A percentile compares a stretch with the other conserved stretches of the same genome.
Conservation (phyloP, 2,329 filamentous ascomycete species). For the Monilinia aucupariae region DNA sequence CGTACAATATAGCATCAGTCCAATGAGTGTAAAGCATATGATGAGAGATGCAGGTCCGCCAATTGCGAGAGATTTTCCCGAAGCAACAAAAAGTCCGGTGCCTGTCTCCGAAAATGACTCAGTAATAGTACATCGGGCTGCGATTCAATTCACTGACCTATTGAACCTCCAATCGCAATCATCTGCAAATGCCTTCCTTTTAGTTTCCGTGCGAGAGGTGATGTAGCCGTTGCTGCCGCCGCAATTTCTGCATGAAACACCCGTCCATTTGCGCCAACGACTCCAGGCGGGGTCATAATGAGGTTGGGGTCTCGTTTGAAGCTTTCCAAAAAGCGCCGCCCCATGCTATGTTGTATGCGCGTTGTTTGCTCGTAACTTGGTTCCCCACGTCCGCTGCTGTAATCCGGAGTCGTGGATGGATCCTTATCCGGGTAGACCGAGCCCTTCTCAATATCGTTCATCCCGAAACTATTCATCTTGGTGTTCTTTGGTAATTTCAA, state of each 20-base stretch:
- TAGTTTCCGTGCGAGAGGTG: conserved; percentile 68
- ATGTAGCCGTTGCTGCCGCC: conserved; percentile 59
- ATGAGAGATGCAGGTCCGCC: conserved; percentile 76
- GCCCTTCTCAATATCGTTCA: conserved; percentile 21
- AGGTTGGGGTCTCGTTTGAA: conserved; percentile 38
- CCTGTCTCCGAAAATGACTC: conserved; percentile 40
- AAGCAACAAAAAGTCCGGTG: conserved; percentile 82
- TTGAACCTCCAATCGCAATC: conserved; percentile 94
- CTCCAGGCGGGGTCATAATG: conserved; percentile 43
- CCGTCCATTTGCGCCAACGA: conserved; percentile 28
- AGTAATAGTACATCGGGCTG: not conserved
- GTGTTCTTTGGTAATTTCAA: not conserved
- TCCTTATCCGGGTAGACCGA: conserved; percentile 16
- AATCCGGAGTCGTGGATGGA: conserved; percentile 19
- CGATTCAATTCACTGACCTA: conserved; percentile 47
- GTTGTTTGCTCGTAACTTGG: conserved; percentile 29
- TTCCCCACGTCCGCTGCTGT: conserved; percentile 23
- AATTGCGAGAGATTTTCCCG: conserved; percentile 61
- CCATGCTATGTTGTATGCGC: conserved; percentile 20
- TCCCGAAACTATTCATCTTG: conserved; percentile 6
- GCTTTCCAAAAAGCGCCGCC: conserved; percentile 26
- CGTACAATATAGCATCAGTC: conserved; percentile 84
- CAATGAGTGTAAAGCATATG: conserved; percentile 73
- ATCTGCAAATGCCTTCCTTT: conserved; percentile 89
- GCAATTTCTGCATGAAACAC: conserved; percentile 59